A percentile compares a stretch with the other conserved stretches of the same genome.
phyloP scores from a whole-genome alignment of 306 rosid genomes.

The Sphenostylis stenocarpa region DNA sequence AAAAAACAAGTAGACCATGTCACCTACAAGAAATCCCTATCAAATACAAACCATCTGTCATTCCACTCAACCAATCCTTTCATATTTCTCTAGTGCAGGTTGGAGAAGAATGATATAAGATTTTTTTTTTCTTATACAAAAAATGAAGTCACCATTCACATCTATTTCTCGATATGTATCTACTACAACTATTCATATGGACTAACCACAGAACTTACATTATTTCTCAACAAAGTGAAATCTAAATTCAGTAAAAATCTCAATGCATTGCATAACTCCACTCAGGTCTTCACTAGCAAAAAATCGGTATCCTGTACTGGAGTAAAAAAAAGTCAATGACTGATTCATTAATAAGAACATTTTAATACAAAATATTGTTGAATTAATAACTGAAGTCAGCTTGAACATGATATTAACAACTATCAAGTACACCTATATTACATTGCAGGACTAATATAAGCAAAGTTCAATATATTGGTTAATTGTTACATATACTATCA shows the following conservation, averaged over 20 bases:
- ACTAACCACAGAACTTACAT: slow-evolving; percentile 20
- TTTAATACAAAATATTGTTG: neutral
- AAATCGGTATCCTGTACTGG: slow-evolving; percentile 15
- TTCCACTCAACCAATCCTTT: neutral
- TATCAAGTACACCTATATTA: neutral
- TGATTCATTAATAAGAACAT: slow-evolving; percentile 7
- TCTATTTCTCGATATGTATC: slow-evolving; percentile 1
- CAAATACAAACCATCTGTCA: neutral
- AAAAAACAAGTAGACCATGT: neutral
- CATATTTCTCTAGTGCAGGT: neutral
- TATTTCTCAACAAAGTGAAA: slow-evolving; percentile 11
- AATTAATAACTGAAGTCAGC: neutral
- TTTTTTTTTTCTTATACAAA: neutral
- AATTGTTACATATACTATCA: neutral
- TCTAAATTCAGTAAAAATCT: slow-evolving; percentile 21
- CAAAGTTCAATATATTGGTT: neutral
- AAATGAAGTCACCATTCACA: neutral
- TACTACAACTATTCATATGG: neutral
- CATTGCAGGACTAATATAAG: neutral
- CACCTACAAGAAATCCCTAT: neutral
- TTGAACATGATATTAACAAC: neutral
- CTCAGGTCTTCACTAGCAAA: neutral
- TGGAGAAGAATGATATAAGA: neutral
- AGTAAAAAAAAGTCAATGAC: slow-evolving; percentile 1
- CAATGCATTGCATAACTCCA: neutral